Percentiles rank a stretch among this genome's conserved stretches.
These are phyloP conservation scores for Gossypium stocksii DNA, from an alignment of 345 rosid species.

Conservation along the genomic window DNA sequence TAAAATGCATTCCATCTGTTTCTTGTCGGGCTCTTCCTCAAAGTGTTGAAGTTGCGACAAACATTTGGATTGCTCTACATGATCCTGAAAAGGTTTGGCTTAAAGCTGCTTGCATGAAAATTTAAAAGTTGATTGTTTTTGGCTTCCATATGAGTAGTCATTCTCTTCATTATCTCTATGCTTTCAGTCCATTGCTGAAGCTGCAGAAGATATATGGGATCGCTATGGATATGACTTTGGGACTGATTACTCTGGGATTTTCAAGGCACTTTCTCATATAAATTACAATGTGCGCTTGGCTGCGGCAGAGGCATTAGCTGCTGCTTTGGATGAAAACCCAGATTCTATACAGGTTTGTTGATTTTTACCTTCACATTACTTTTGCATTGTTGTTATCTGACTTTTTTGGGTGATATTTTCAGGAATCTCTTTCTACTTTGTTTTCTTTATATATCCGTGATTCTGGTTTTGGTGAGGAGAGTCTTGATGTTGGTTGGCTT, in stretches of 20 bases:
- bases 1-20: slow-evolving; percentile 89
- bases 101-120: slow-evolving; percentile 6
- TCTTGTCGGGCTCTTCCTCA: slow-evolving; percentile 65
- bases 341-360: slow-evolving; percentile 67
- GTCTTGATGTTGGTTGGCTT: slow-evolving; percentile 81
- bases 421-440: slow-evolving; percentile 84
- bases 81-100: slow-evolving; percentile 84
- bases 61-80: slow-evolving; percentile 91
- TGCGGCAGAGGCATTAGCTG: slow-evolving; percentile 95
- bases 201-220: slow-evolving; percentile 95
- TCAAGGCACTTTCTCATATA: slow-evolving; percentile 76
- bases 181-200: slow-evolving; percentile 77
- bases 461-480: slow-evolving; percentile 47
- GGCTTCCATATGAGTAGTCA: neutral
- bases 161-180: slow-evolving; percentile 7
- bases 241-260: slow-evolving; percentile 86
- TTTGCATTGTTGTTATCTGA: slow-evolving; percentile 21
- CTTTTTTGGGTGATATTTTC: slow-evolving; percentile 23
- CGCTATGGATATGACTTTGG: slow-evolving; percentile 85
- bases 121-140: neutral
- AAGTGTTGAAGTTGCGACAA: slow-evolving; percentile 73
- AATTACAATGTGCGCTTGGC: slow-evolving; percentile 84
- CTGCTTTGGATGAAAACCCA: slow-evolving; percentile 91
- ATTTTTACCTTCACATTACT: slow-evolving; percentile 13
- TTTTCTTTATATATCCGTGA: slow-evolving; percentile 88